Evolutionary conservation across 1,284 basidiomycete genomes (phyloP), one percentile per base, ranked within the genome.

Genomic region (Xerocomus nothofagi): DNA sequence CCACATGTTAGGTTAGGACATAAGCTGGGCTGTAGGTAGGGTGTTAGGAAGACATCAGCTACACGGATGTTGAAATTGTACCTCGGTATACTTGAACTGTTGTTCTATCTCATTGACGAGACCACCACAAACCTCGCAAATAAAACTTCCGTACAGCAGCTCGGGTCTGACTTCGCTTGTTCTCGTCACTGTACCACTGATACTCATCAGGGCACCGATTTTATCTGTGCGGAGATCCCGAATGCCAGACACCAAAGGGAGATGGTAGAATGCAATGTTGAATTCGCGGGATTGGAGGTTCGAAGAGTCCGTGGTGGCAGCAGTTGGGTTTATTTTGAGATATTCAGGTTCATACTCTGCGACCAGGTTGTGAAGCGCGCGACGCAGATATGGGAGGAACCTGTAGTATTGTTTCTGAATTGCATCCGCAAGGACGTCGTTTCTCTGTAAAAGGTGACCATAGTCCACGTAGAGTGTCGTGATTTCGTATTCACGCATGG

Each of bases 51-150:
- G 20, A 29, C 3, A 18, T 17, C 17, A 17, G 14, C 17, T 12
- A 30, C 5, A 17, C 18, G 36, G 40, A 24, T 18, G 24, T 37
- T 39, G 30, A 18, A 44, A 76, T 78, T 77, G 81, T 81, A 92
- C 92, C 76, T 99, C 97, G 20, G 97, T 99, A 70, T 98, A 99
- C 70, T 98, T 98, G 81, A 99, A 99, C 68, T 99, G 97, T 67
- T 99, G 97, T 68, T 99, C 97, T 45, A 99, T 88, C 60, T 98
- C 95, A 51, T 89, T 83, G n/a, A 98, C 87, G 8, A 88, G 75
- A 32, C 88, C 90, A 45, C 83, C 81, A 69, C 97, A 99, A 37
- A 88, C 79, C 65, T 91, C 87, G 65, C 97, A 99, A 40, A 88
- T 84, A 68, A 98, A 99, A 47, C 91, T 95, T 17, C 95, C 97